phyloP scores from a whole-genome alignment of 2,329 filamentous ascomycete species.

The Fusarium buxicola region DNA sequence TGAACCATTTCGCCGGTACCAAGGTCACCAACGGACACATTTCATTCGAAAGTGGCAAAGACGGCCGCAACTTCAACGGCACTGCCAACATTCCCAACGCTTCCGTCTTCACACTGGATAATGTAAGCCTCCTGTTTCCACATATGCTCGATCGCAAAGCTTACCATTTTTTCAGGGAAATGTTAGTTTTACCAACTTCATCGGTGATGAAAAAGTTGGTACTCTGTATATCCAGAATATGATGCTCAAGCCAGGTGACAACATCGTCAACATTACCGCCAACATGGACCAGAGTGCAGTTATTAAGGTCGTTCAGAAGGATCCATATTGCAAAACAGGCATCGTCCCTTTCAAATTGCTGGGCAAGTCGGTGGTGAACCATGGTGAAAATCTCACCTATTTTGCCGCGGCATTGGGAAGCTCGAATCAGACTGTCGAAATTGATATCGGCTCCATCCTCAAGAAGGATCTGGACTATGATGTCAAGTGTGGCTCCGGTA shows the following conservation, averaged over 20 bases:
- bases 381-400: constrained; percentile 66
- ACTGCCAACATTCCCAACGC: constrained; percentile 71
- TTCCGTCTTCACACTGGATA: constrained; percentile 71
- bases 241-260: constrained; percentile 67
- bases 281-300: constrained; percentile 63
- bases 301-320: constrained; percentile 52
- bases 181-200: constrained; percentile 68
- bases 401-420: constrained; percentile 65
- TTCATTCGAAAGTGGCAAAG: constrained; percentile 51
- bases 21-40: constrained; percentile 63
- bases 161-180: constrained; percentile 62
- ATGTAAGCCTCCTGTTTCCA: constrained; percentile 59
- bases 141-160: background rate
- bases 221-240: constrained; percentile 69
- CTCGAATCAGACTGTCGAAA: constrained; percentile 62
- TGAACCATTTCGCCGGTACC: constrained; percentile 68
- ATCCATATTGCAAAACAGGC: constrained; percentile 65
- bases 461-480: constrained; percentile 47
- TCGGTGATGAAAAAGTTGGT: constrained; percentile 65
- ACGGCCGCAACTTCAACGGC: constrained; percentile 71
- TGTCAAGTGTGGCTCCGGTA: constrained; percentile 40
- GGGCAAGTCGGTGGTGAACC: constrained; percentile 63
- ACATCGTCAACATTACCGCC: constrained; percentile 66
- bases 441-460: constrained; percentile 63
- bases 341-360: constrained; percentile 66